Evolutionary conservation across 2,329 filamentous ascomycete species (phyloP), one percentile per base, ranked within the genome.

Genomic region (Aspergillus novofumigatus): DNA sequence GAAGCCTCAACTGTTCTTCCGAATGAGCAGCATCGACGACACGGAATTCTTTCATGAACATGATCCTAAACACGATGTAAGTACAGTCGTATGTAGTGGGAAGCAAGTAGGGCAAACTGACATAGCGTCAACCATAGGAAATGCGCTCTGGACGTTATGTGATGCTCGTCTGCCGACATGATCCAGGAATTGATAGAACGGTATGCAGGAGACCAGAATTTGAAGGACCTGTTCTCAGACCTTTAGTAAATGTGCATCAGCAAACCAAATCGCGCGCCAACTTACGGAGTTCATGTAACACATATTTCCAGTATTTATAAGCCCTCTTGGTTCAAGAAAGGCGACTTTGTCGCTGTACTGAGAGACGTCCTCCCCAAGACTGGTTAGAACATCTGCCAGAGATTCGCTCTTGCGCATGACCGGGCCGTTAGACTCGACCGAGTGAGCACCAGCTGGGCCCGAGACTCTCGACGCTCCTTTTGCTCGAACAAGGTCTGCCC

Each of bases 241-340:
- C 11, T 42, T 21, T 20, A 4, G 7, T 45, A 44, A 7, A 7
- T 41, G 29, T 65, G 83, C 69, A 82, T 75, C 58, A 64, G 54
- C 10, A 23, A 23, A 32, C n/a, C 25, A 21, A 29, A 21, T 53
- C 42, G 51, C 17, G 42, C 41, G 14, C n/a, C 25, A 47, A 78
- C 90, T 78, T 82, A 96, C 93, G 62, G 94, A 97, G 80, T 97
- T 99, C 94, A 99, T 97, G 77, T 99, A 99, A 77, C 94, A 99
- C 90, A 97, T 95, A 72, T 99, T 97, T 51, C 94, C 94, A 44
- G 93, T 95, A 76, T 99, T 99, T 65, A 96, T 90, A 69, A 99
- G 83, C 51, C 94, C 94, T 64, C 93, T 86, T 52, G 94, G 94
- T 76, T 97, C 91, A 52, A 99, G 82, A 69, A 97, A 97, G 20